These are phyloP conservation scores for Lagenaria siceraria DNA, from an alignment of 306 rosid species.

Conservation along the genomic window DNA sequence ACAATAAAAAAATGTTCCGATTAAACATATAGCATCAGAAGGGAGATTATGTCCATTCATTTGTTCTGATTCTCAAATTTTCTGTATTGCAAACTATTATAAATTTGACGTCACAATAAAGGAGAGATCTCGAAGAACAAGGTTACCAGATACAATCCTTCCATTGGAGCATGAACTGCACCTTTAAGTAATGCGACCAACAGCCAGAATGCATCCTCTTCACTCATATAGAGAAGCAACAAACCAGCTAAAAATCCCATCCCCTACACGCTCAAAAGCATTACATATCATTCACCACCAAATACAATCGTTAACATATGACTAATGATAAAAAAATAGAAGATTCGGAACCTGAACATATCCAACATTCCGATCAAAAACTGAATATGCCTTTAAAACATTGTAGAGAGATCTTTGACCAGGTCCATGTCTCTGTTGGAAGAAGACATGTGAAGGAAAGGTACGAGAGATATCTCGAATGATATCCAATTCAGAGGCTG, in stretches of 20 bases:
- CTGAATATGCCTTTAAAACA: conserved; percentile 91
- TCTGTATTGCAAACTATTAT: background rate
- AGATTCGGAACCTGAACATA: conserved; percentile 78
- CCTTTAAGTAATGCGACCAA: conserved; percentile 95
- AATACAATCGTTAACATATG: background rate
- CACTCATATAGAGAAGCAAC: conserved; percentile 95
- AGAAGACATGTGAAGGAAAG: conserved; percentile 93
- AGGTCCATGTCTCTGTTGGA: conserved; percentile 98
- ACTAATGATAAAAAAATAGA: conserved; percentile 6
- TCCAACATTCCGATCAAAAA: conserved; percentile 92
- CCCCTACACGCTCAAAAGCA: conserved; percentile 58
- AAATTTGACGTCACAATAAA: background rate
- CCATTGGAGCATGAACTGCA: conserved; percentile 98
- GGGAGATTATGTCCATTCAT: background rate
- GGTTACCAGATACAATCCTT: conserved; percentile 85
- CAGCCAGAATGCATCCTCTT: conserved; percentile 97
- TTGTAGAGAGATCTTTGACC: conserved; percentile 98
- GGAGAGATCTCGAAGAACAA: background rate
- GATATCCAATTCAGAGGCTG: conserved; percentile 90
- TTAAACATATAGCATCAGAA: background rate
- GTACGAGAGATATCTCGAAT: conserved; percentile 96
- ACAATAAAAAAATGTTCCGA: background rate
- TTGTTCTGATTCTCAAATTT: background rate
- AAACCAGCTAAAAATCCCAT: conserved; percentile 97
- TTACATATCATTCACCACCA: conserved; percentile 7